Evolutionary conservation across 2,329 filamentous ascomycete species (phyloP).

Genomic region (Exophiala viscosa): DNA sequence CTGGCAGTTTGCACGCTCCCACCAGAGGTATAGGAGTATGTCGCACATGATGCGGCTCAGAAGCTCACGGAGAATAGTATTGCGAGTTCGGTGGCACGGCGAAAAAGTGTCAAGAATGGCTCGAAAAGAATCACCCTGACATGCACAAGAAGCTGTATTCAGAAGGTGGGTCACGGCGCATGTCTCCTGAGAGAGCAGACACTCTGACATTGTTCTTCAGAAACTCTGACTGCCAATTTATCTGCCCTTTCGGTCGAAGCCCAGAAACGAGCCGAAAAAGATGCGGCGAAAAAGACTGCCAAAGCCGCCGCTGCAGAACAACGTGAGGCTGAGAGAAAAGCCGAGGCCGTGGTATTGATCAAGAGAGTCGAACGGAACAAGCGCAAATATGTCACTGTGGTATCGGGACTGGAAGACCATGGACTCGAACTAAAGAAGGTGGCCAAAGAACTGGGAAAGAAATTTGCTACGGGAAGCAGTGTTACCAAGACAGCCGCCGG

Average conservation of each 20-base stretch:
- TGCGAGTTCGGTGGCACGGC: conserved; percentile 97
- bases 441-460: conserved; percentile 95
- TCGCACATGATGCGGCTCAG: not conserved
- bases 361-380: conserved; percentile 98
- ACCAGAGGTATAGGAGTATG: conserved; percentile 56
- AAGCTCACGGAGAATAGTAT: conserved; percentile 59
- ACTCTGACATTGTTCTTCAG: conserved; percentile 40
- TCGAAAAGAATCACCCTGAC: conserved; percentile 67
- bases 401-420: conserved; percentile 86
- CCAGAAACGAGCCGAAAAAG: conserved; percentile 91
- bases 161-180: conserved; percentile 62
- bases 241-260: conserved; percentile 83
- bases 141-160: conserved; percentile 83
- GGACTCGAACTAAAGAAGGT: conserved; percentile 92
- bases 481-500: conserved; percentile 85
- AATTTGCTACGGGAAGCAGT: conserved; percentile 89
- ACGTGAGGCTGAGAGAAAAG: conserved; percentile 77
- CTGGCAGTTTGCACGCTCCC: conserved; percentile 60
- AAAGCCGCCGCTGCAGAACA: conserved; percentile 86
- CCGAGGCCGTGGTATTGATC: conserved; percentile 78
- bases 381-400: conserved; percentile 90
- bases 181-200: conserved; percentile 27
- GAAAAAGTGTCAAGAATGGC: conserved; percentile 97
- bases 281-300: conserved; percentile 92
- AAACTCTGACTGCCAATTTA: conserved; percentile 78